A percentile compares a stretch with the other conserved stretches of the same genome.
Conservation (phyloP, 176 grass and related monocot species). For the Triticum aestivum region IWGSC_CS_RefSeq_v2.1 NC_057795.1:600776109-600776608, state of each 20-base stretch:
- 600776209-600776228: neutral
- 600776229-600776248: neutral
- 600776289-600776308: neutral
- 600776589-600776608: neutral
- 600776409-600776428: neutral
- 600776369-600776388: conserved; percentile 17
- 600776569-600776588: neutral
- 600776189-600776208: neutral
- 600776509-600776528: neutral
- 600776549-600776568: neutral
- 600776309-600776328: neutral
- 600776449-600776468: conserved; percentile 14
- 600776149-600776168: neutral
- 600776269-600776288: neutral
- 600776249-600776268: no score
- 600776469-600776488: neutral
- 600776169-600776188: neutral
- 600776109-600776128: neutral
- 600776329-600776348: neutral
- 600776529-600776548: neutral
- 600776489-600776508: neutral
- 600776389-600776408: conserved; percentile 29
- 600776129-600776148: neutral
- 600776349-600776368: neutral
- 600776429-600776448: conserved; percentile 31